These are phyloP conservation scores for Anthracocystis panici-leucophaei DNA, from an alignment of 1,284 basidiomycete genomes.

Conservation along the genomic window DNA sequence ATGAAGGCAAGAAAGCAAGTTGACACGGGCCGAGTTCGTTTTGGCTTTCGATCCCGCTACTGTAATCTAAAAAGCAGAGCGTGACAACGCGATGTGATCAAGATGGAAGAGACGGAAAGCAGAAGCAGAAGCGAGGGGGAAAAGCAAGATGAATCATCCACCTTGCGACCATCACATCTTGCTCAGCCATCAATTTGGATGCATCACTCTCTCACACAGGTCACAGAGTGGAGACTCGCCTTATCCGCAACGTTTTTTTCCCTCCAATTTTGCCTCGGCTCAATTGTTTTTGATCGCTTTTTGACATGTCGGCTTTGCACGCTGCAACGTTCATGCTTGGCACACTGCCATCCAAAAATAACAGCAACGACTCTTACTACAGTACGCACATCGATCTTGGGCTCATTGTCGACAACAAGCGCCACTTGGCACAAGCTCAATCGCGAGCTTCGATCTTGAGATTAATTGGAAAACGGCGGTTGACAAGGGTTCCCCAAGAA, in stretches of 20 bases:
- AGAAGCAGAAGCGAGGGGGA: neutral
- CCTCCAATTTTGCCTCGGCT: conserved; percentile 27
- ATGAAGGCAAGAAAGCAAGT: conserved; percentile 3
- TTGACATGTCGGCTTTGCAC: neutral
- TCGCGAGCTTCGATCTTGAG: no score
- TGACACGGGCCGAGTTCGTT: no score
- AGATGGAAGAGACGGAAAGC: neutral
- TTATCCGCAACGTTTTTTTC: conserved; percentile 5
- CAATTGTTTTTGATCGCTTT: conserved; percentile 2
- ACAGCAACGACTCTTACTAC: no score
- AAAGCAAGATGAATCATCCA: conserved; percentile 1
- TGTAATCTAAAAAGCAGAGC: neutral
- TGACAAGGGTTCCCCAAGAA: neutral
- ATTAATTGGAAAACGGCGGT: neutral
- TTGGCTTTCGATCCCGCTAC: no score
- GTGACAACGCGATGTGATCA: neutral
- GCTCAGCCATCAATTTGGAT: neutral
- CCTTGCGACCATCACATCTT: neutral
- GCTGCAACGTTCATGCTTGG: neutral
- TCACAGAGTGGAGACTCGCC: no score
- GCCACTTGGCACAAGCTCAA: no score
- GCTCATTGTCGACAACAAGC: no score
- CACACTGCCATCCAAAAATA: no score
- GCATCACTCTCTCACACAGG: neutral
- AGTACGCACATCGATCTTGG: no score